These are phyloP conservation scores for Cladosporium sp. DNA, from an alignment of 2,329 filamentous ascomycete genomes.

Conservation along the genomic window DNA sequence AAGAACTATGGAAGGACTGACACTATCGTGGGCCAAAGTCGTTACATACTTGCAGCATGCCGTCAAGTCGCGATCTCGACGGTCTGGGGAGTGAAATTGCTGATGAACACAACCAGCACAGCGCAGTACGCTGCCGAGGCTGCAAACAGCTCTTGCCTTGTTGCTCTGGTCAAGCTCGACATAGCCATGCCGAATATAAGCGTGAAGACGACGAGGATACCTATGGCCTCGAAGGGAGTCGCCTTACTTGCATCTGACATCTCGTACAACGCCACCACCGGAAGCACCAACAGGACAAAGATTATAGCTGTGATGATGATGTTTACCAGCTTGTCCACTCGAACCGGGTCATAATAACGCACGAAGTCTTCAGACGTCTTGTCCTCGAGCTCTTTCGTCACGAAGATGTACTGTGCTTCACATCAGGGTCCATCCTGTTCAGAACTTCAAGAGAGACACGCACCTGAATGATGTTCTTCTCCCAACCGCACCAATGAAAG, in stretches of 20 bases:
- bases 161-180: slow-evolving; percentile 20
- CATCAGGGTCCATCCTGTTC: background rate
- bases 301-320: slow-evolving; percentile 39
- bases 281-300: slow-evolving; percentile 36
- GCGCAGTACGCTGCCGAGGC: slow-evolving; percentile 23
- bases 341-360: slow-evolving; percentile 31
- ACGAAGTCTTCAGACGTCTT: slow-evolving; percentile 32
- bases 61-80: background rate
- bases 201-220: slow-evolving; percentile 38
- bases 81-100: slow-evolving; percentile 18
- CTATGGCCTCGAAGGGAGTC: slow-evolving; percentile 35
- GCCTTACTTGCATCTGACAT: slow-evolving; percentile 26
- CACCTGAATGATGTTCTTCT: slow-evolving; percentile 26
- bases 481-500: slow-evolving; percentile 23
- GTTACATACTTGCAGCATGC: background rate
- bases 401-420: slow-evolving; percentile 29
- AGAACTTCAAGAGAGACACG: background rate
- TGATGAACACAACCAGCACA: slow-evolving; percentile 23
- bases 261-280: slow-evolving; percentile 36
- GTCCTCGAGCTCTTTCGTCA: slow-evolving; percentile 32
- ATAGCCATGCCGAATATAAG: slow-evolving; percentile 23
- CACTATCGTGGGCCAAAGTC: too few species aligned
- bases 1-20: too few species aligned
- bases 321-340: slow-evolving; percentile 37
- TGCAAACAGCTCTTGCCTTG: slow-evolving; percentile 21